These are phyloP conservation scores for Lentinula boryana DNA, from an alignment of 768 basidiomycete genomes.

Conservation along the genomic window DNA sequence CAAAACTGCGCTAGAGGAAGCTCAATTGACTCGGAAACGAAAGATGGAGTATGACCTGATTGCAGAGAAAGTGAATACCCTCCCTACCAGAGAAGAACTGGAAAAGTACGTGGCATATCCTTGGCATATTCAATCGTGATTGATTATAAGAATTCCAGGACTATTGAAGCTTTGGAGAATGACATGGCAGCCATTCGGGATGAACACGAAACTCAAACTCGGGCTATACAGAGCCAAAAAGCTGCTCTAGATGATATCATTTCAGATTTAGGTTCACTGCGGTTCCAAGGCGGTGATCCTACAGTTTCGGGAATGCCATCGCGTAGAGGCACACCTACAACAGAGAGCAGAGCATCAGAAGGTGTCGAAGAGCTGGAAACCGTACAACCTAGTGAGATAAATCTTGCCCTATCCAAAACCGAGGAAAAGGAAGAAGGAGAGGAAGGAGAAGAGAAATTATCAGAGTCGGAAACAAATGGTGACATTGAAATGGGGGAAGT, in stretches of 20 bases:
- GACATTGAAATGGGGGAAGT: constrained; percentile 94
- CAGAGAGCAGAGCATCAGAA: constrained; percentile 23
- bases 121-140: background rate
- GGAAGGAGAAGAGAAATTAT: constrained; percentile 26
- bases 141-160: constrained; percentile 21
- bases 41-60: constrained; percentile 87
- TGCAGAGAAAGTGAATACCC: constrained; percentile 74
- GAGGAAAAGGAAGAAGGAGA: constrained; percentile 40
- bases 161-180: constrained; percentile 64
- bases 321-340: constrained; percentile 42
- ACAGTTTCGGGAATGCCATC: constrained; percentile 36
- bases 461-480: constrained; percentile 33
- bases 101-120: constrained; percentile 50
- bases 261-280: constrained; percentile 50
- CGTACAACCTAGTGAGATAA: background rate
- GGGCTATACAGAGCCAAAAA: constrained; percentile 63
- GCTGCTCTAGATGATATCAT: constrained; percentile 62
- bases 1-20: constrained; percentile 71
- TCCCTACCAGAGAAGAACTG: constrained; percentile 73
- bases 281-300: constrained; percentile 58
- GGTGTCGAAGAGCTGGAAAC: constrained; percentile 10
- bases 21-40: constrained; percentile 64
- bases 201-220: constrained; percentile 71
- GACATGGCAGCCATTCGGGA: constrained; percentile 71
- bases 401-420: constrained; percentile 17